Conservation (phyloP, 805 yeast species). For the Saturnispora diversa region DNA sequence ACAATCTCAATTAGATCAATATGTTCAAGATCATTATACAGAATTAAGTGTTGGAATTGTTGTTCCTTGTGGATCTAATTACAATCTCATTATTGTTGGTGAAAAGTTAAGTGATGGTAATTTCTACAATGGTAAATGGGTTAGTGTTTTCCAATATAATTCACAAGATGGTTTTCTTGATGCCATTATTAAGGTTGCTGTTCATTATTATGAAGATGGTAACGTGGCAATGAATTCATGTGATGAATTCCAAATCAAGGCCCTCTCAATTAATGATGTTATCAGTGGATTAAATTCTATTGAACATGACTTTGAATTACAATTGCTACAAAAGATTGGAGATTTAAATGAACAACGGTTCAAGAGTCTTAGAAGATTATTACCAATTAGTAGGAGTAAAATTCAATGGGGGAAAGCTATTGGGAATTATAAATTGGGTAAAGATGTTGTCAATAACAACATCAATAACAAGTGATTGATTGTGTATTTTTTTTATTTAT, state of each 20-base stretch:
- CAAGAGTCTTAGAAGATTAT: constrained; percentile 78
- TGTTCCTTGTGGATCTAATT: constrained; percentile 34
- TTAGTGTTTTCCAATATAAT: constrained; percentile 49
- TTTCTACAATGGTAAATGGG: constrained; percentile 89
- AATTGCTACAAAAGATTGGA: constrained; percentile 54
- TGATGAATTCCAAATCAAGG: constrained; percentile 22
- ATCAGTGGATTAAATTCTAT: constrained; percentile 42
- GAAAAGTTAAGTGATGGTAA: constrained; percentile 65
- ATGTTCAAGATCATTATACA: constrained; percentile 63
- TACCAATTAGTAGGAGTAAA: constrained; percentile 86
- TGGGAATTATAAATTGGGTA: constrained; percentile 81
- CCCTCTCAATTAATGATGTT: constrained; percentile 18
- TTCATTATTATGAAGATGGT: constrained; percentile 95
- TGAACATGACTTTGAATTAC: constrained; percentile 54
- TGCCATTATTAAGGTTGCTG: constrained; percentile 59
- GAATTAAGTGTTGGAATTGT: constrained; percentile 40
- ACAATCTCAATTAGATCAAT: constrained; percentile 33
- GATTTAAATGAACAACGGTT: constrained; percentile 73
- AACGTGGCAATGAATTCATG: constrained; percentile 70
- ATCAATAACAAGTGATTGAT: background rate
- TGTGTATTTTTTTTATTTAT: constrained; percentile 8
- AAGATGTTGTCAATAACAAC: constrained; percentile 46
- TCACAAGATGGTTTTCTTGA: constrained; percentile 27
- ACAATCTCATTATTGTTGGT: constrained; percentile 53
- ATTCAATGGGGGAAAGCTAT: constrained; percentile 94